phyloP scores from a whole-genome alignment of 2,329 filamentous ascomycete species.

The Lasiodiplodia theobromae region DNA sequence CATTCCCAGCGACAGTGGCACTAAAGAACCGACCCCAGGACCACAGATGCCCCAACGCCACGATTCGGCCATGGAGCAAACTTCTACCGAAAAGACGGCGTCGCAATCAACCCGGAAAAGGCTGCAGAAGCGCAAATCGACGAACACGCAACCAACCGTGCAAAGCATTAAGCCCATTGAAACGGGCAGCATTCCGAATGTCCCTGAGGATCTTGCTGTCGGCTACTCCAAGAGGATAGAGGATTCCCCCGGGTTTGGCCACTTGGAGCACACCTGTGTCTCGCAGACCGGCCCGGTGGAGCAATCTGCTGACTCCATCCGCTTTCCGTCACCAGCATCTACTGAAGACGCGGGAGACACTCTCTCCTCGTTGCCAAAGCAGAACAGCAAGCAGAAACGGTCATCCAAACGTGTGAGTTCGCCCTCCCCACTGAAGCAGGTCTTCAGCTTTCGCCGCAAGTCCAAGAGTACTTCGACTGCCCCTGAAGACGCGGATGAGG shows the following conservation, averaged over 20 bases:
- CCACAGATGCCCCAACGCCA: conserved; percentile 14
- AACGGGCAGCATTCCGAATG: conserved; percentile 42
- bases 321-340: conserved; percentile 32
- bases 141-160: conserved; percentile 40
- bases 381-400: conserved; percentile 4
- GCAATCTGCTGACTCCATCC: conserved; percentile 29
- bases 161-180: conserved; percentile 42
- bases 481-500: neutral
- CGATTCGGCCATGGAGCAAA: conserved; percentile 20
- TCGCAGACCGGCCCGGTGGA: conserved; percentile 37
- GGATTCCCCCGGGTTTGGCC: conserved; percentile 45
- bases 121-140: conserved; percentile 43
- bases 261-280: conserved; percentile 45
- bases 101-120: neutral
- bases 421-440: conserved; percentile 18
- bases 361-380: neutral
- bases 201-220: conserved; percentile 44
- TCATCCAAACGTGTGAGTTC: neutral
- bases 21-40: neutral
- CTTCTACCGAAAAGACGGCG: neutral
- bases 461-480: neutral
- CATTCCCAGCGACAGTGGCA: neutral
- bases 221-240: conserved; percentile 47
- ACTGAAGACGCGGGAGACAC: neutral
- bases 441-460: conserved; percentile 17